These are phyloP conservation scores for Apiospora rasikravindrae DNA, from an alignment of 2,329 filamentous ascomycete species.

Conservation along the genomic window DNA sequence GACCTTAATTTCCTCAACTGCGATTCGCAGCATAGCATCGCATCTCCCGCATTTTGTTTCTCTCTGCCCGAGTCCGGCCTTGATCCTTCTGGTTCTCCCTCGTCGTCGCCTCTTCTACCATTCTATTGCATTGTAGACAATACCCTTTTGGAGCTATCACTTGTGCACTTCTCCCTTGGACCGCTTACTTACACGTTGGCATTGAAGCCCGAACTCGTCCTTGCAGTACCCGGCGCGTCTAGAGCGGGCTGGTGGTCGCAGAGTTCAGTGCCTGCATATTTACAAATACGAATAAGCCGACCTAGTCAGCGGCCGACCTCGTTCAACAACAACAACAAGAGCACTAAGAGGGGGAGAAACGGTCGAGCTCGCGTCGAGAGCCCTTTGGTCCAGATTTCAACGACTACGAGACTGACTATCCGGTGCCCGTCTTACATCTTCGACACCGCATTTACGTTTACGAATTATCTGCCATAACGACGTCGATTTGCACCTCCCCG, in stretches of 20 bases:
- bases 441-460: constrained; percentile 25
- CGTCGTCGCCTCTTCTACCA: background rate
- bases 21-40: constrained; percentile 8
- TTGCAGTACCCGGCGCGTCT: constrained; percentile 13
- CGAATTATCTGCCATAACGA: constrained; percentile 27
- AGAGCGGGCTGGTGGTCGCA: constrained; percentile 12
- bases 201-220: background rate
- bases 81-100: background rate
- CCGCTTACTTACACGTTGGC: constrained; percentile 4
- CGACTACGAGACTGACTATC: background rate
- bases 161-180: background rate
- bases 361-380: constrained; percentile 5
- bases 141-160: constrained; percentile 1
- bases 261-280: constrained; percentile 16
- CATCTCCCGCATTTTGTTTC: constrained; percentile 12
- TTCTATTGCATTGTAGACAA: constrained; percentile 12
- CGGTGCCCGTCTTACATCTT: constrained; percentile 21
- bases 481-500: constrained; percentile 30
- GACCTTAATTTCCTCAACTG: constrained; percentile 14
- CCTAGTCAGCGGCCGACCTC: constrained; percentile 14
- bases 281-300: constrained; percentile 13
- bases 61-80: constrained; percentile 6
- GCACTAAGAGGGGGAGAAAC: background rate
- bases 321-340: constrained; percentile 6
- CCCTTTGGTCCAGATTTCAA: background rate